Conservation (phyloP, 192 early-diverging fungal genomes). For the Rhizophlyctis rosea region DNA sequence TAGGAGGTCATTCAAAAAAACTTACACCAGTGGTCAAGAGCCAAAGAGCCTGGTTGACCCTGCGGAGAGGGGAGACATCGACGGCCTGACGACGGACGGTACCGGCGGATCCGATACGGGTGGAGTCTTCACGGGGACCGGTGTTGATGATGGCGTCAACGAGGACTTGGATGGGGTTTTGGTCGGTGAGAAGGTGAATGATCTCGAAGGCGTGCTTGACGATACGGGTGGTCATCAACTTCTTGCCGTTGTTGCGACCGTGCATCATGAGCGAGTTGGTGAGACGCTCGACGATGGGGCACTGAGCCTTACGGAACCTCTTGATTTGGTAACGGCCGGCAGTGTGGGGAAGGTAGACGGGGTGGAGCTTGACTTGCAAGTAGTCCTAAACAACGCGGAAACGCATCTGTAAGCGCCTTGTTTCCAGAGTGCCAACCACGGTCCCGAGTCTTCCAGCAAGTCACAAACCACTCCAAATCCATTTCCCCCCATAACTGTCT, state of each 20-base stretch:
- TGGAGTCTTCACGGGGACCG: slow-evolving; percentile 98
- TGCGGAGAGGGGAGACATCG: slow-evolving; percentile 96
- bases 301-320: slow-evolving; percentile 96
- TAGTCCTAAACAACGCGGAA: slow-evolving; percentile 71
- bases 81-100: slow-evolving; percentile 99
- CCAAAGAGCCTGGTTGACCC: slow-evolving; percentile 94
- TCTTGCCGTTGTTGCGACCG: slow-evolving; percentile 99
- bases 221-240: slow-evolving; percentile 97
- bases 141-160: slow-evolving; percentile 99
- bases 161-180: slow-evolving; percentile 97
- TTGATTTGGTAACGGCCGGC: slow-evolving; percentile 96
- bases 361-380: slow-evolving; percentile 79
- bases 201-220: slow-evolving; percentile 99
- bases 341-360: slow-evolving; percentile 96
- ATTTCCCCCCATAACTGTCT: no score
- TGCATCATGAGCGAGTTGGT: slow-evolving; percentile 99
- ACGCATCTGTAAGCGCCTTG: not conserved
- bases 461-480: not conserved
- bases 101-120: slow-evolving; percentile 95
- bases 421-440: not conserved
- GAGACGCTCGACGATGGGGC: slow-evolving; percentile 97
- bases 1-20: slow-evolving; percentile 13
- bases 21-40: slow-evolving; percentile 90
- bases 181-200: slow-evolving; percentile 95
- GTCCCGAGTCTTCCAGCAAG: not conserved